These are phyloP conservation scores for Cercospora sp. DNA, from an alignment of 2,329 filamentous ascomycete species.

Conservation along the genomic window DNA sequence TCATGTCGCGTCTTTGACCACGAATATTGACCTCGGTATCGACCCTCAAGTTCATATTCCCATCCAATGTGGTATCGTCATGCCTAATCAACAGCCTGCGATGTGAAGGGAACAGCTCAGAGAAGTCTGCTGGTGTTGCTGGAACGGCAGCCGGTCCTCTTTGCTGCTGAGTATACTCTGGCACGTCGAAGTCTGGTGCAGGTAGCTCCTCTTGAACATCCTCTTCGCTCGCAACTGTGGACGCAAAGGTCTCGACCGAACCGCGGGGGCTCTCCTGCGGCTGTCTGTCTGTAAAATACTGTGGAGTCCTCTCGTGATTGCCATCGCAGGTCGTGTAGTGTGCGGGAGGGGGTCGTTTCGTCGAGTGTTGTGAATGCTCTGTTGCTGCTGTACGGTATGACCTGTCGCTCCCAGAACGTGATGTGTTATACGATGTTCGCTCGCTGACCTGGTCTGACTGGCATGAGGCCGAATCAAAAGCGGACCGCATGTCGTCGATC, in stretches of 20 bases:
- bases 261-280: slow-evolving; percentile 49
- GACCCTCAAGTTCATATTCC: slow-evolving; percentile 93
- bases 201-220: slow-evolving; percentile 50
- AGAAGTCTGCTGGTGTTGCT: slow-evolving; percentile 80
- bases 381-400: slow-evolving; percentile 36
- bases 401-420: slow-evolving; percentile 25
- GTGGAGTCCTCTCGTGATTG: slow-evolving; percentile 24
- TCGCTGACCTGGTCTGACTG: slow-evolving; percentile 28
- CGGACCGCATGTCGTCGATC: slow-evolving; percentile 34
- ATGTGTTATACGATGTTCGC: slow-evolving; percentile 22
- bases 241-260: slow-evolving; percentile 79
- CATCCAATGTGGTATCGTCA: slow-evolving; percentile 85
- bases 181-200: slow-evolving; percentile 56
- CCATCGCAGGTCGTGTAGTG: slow-evolving; percentile 33
- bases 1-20: slow-evolving; percentile 59
- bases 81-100: slow-evolving; percentile 80
- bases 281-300: slow-evolving; percentile 29
- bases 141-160: slow-evolving; percentile 57
- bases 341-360: slow-evolving; percentile 29
- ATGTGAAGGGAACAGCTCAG: slow-evolving; percentile 79
- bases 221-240: slow-evolving; percentile 64
- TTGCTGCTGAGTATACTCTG: slow-evolving; percentile 61
- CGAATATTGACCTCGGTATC: slow-evolving; percentile 69
- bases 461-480: slow-evolving; percentile 30
- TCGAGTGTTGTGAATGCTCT: slow-evolving; percentile 28